Base-by-base conservation (phyloP, 106 monocot genomes). In the Iris macrosiphon region DNA sequence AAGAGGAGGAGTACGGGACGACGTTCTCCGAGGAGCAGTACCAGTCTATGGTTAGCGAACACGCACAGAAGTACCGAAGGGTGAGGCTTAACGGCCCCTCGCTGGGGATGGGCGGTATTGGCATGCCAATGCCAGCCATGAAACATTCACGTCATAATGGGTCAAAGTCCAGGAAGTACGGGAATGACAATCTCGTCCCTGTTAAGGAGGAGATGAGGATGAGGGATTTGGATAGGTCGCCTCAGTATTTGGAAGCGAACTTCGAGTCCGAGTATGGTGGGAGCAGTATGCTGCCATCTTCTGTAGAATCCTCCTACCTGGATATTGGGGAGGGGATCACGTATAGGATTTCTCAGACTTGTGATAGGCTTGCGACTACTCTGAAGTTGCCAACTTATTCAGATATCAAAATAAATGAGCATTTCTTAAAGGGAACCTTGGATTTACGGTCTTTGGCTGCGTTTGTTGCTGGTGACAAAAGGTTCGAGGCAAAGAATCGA, bases 281-380 rank as follows among this genome's bases (percentile, higher is more conserved):
- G 43, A 56, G 52, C 16, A 67, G 31, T 70, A 79, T 67, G 45
- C 45, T 63, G 58, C 51, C 59, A 29, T 68, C 82, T 22, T 68
- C 79, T 17, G 4, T 74, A 7, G 79, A 85, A 57, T 79, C 75
- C 50, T 43, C 76, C 52, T 89, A 82, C 62, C 57, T 96, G 64
- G 95, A 96, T 62, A 82, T 96, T 34, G 89, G 95, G 23, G 85
- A 96, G 41, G 89, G 79, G 20, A 75, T 90, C 35, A 71, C 68
- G 40, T 96, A 96, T 62, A 62, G 40, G 21, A 68, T 96, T 25
- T 89, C 89, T 48, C 89, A 82, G 43, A 77, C 74, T 43, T 96
- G 90, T 70, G 95, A 90, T 55, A 86, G 69, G 65, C 76, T 96
- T 49, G 69, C 63, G 6, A 25, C 64, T 64, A 48, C 73, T 35